Conservation (phyloP, 352 stramenopile genomes). For the Globisporangium paroecandrum region DNA sequence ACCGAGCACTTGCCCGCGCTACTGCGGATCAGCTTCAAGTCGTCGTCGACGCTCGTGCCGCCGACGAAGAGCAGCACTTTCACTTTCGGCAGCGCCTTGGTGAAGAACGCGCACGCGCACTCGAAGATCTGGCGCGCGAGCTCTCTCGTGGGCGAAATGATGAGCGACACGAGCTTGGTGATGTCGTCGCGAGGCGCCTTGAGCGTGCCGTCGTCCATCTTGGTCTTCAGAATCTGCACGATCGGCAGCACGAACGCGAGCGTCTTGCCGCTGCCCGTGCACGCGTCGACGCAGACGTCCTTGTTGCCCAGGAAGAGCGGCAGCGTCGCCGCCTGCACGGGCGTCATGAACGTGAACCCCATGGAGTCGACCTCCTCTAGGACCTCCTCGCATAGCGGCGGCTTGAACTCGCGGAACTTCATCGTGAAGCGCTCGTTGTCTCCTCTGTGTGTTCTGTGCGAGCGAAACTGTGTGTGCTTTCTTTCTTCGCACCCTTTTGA, state of each 20-base stretch:
- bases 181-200: slow-evolving; percentile 47
- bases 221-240: slow-evolving; percentile 86
- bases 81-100: slow-evolving; percentile 54
- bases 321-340: slow-evolving; percentile 89
- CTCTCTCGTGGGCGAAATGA: slow-evolving; percentile 89
- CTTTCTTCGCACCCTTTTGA: slow-evolving; percentile 1
- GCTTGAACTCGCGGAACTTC: slow-evolving; percentile 82
- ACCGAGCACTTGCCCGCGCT: slow-evolving; percentile 65
- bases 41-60: slow-evolving; percentile 86
- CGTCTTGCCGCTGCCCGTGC: slow-evolving; percentile 94
- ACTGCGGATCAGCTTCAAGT: slow-evolving; percentile 59
- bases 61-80: slow-evolving; percentile 88
- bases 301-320: slow-evolving; percentile 94
- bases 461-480: background rate
- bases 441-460: background rate
- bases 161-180: slow-evolving; percentile 75
- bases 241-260: slow-evolving; percentile 94
- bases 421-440: slow-evolving; percentile 23
- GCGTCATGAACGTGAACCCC: slow-evolving; percentile 89
- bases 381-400: slow-evolving; percentile 69
- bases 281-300: slow-evolving; percentile 93
- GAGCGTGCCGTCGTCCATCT: slow-evolving; percentile 61
- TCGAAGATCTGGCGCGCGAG: slow-evolving; percentile 85
- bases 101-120: slow-evolving; percentile 64
- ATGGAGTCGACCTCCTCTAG: slow-evolving; percentile 69